Base-by-base conservation (phyloP, 441 rosid genomes). In the Adansonia rubrostipa region DNA sequence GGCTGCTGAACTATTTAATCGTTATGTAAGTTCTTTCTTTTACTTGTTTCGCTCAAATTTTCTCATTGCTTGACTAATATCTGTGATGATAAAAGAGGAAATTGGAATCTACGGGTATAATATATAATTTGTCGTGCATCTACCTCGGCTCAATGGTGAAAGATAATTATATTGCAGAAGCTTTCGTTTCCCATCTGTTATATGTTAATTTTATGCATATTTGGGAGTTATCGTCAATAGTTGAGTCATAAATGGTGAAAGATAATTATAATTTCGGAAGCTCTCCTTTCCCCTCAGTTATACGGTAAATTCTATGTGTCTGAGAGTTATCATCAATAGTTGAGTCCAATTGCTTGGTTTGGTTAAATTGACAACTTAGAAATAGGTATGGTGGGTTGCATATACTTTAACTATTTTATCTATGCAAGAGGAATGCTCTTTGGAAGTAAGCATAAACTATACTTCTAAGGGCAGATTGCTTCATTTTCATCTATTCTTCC, bases 1-100 rank as follows among this genome's bases (percentile, higher is more conserved):
- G 80, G 99, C 98, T 78, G 93, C 87, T 0, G 97, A 92, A 17
- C 78, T 83, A 82, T 83, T 92, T 56, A 78, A 90, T 81, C 86
- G 90, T 62, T 89, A 87, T 83, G 99, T 94, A 86, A 89, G 99
- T 82, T 83, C 3, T 3, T 50, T 66, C 50, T 48, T 58, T 50
- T 15, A 33, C 17, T 53, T 61, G 3, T 67, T 76, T 17, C 20
- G 17, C 7, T 47, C 13, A 45, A 13, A 17, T 28, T 45, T 53
- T 57, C 3, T 20, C 47, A 64, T 44, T 74, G 8, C n/a, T 10
- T 0, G 50, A 33, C 9, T 9, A 36, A 0, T 74, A 58, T 42
- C 19, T 73, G 53, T 73, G 65, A 56, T 8, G 10, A 17, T 53
- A 65, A 10, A 50, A 3, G 50, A 42, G 15, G 63, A 71, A 70